A percentile compares a stretch with the other conserved stretches of the same genome.
These are phyloP conservation scores for Trichoderma sp. DNA, from an alignment of 2,329 filamentous ascomycete species.

Conservation along the genomic window DNA sequence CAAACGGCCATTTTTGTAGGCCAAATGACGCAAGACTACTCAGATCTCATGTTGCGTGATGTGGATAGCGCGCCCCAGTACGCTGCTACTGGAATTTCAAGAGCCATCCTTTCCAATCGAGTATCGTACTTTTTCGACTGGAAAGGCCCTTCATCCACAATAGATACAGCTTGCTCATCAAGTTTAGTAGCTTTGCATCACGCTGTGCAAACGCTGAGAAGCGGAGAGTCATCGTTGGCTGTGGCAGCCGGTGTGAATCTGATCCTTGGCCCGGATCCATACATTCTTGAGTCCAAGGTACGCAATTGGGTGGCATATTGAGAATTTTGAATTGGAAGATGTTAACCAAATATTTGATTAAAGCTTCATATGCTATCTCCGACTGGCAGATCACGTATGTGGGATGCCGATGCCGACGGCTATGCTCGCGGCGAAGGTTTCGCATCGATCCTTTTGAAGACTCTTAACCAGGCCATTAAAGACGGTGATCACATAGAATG, in stretches of 20 bases:
- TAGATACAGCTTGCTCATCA: conserved; percentile 58
- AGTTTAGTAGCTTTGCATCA: conserved; percentile 52
- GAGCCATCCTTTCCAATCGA: conserved; percentile 49
- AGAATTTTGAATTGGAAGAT: too few species aligned
- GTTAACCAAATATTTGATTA: too few species aligned
- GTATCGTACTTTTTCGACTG: conserved; percentile 53
- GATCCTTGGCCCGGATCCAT: conserved; percentile 52
- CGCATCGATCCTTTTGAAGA: conserved; percentile 10
- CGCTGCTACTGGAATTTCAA: conserved; percentile 48
- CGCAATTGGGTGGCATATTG: too few species aligned
- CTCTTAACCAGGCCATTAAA: not conserved
- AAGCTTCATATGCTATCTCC: not conserved
- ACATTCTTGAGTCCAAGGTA: conserved; percentile 25
- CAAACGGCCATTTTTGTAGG: conserved; percentile 46
- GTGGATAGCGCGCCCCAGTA: conserved; percentile 42
- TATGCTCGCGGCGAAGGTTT: not conserved
- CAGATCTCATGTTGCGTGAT: conserved; percentile 39
- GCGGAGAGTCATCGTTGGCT: conserved; percentile 31
- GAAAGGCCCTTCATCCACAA: conserved; percentile 50
- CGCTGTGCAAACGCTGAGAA: conserved; percentile 36
- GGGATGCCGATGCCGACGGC: not conserved
- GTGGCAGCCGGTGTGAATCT: conserved; percentile 54
- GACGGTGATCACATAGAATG: conserved; percentile 20
- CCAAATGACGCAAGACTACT: conserved; percentile 43
- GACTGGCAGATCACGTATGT: not conserved